Evolutionary conservation across 106 monocot species (phyloP).

Genomic region (Phalaenopsis equestris): DNA sequence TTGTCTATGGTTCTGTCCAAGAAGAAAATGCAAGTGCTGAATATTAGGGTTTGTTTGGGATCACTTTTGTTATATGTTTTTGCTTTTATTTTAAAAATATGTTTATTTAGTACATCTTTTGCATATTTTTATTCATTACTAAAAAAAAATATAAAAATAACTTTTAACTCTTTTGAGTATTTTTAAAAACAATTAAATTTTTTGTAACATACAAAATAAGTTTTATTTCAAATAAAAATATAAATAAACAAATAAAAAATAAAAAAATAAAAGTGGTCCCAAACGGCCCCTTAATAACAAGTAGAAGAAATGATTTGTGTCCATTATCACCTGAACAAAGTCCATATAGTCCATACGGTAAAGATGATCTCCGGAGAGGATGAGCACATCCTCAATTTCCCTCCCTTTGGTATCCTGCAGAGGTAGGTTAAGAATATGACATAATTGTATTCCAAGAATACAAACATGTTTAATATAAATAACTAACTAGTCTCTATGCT

Average conservation of each 20-base stretch:
- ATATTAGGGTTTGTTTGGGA: neutral
- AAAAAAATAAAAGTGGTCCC: too few relatives aligned
- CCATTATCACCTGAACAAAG: constrained; percentile 67
- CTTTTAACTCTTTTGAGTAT: too few relatives aligned
- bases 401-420: constrained; percentile 76
- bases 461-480: neutral
- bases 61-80: too few relatives aligned
- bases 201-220: too few relatives aligned
- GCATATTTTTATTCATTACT: too few relatives aligned
- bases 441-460: neutral
- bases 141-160: too few relatives aligned
- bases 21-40: neutral
- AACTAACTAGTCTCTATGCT: neutral
- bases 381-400: constrained; percentile 78
- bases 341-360: constrained; percentile 98
- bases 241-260: too few relatives aligned
- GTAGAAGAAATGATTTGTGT: neutral
- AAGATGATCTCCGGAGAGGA: constrained; percentile 92
- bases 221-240: too few relatives aligned
- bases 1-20: constrained; percentile 59
- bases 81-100: too few relatives aligned
- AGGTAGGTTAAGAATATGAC: neutral
- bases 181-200: too few relatives aligned
- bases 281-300: neutral
- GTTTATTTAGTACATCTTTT: too few relatives aligned